phyloP scores from a whole-genome alignment of 1,139 yeast genomes.

The Pichia sp. region DNA sequence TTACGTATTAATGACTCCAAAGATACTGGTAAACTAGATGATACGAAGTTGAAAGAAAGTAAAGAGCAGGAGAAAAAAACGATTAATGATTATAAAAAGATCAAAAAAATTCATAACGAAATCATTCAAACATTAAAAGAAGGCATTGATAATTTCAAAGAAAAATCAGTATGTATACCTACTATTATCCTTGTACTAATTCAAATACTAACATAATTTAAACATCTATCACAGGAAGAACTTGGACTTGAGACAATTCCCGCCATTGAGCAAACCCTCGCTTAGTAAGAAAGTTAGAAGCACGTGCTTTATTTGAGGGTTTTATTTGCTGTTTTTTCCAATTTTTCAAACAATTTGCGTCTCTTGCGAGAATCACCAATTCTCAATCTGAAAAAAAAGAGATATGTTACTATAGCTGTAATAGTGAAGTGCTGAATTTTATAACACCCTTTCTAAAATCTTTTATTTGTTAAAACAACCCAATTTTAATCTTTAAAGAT shows the following conservation, averaged over 20 bases:
- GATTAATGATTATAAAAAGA: constrained; percentile 1
- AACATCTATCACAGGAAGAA: background rate
- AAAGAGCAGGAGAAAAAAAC: background rate
- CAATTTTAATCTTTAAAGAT: constrained; percentile 12
- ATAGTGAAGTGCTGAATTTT: too few relatives aligned
- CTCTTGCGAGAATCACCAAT: background rate
- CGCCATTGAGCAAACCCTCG: background rate
- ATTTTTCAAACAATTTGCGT: background rate
- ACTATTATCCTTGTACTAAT: background rate
- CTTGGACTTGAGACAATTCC: constrained; percentile 10
- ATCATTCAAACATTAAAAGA: constrained; percentile 7
- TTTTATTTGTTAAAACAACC: background rate
- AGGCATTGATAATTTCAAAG: constrained; percentile 5
- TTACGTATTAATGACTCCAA: background rate
- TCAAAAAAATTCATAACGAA: constrained; percentile 6
- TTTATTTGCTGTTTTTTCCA: background rate
- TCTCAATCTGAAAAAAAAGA: background rate
- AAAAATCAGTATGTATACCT: constrained; percentile 4
- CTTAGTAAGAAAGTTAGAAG: background rate
- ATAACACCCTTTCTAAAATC: too few relatives aligned
- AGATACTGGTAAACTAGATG: background rate
- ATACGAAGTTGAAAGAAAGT: background rate
- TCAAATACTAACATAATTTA: background rate
- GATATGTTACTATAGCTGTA: too few relatives aligned
- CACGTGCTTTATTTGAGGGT: background rate